phyloP scores from a whole-genome alignment of 768 basidiomycete genomes.

The Kwoniella dejecticola region DNA sequence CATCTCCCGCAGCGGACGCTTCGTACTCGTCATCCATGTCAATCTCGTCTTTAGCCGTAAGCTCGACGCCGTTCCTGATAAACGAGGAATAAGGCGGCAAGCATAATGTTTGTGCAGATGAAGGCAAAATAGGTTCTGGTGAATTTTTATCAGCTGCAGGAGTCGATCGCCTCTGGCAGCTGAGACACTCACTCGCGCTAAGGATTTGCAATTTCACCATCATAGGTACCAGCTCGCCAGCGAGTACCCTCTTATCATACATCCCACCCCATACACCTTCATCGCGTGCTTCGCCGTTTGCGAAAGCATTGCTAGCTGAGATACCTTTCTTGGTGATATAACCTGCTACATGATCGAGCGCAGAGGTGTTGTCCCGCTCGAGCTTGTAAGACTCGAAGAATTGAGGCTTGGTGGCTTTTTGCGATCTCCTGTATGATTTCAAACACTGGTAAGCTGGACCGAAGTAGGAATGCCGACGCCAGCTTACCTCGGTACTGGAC shows the following conservation, averaged over 20 bases:
- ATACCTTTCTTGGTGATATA: slow-evolving; percentile 41
- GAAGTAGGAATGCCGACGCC: not conserved
- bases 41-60: slow-evolving; percentile 22
- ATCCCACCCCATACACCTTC: slow-evolving; percentile 42
- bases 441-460: not conserved
- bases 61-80: slow-evolving; percentile 7
- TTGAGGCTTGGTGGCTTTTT: slow-evolving; percentile 83
- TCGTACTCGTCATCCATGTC: slow-evolving; percentile 22
- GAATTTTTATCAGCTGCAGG: not conserved
- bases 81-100: slow-evolving; percentile 26
- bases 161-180: not conserved
- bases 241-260: slow-evolving; percentile 31
- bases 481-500: slow-evolving; percentile 70
- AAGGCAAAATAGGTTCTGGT: slow-evolving; percentile 38
- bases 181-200: slow-evolving; percentile 25
- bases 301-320: slow-evolving; percentile 8
- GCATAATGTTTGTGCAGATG: slow-evolving; percentile 27
- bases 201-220: slow-evolving; percentile 40
- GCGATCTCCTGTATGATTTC: slow-evolving; percentile 52
- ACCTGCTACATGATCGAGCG: slow-evolving; percentile 34
- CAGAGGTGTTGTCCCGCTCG: slow-evolving; percentile 34
- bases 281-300: not conserved
- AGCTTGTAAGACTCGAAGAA: slow-evolving; percentile 61
- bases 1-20: slow-evolving; percentile 20
- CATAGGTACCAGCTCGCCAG: slow-evolving; percentile 48